A percentile compares a stretch with the other conserved stretches of the same genome.
Evolutionary conservation across 768 basidiomycete genomes (phyloP).

Genomic region (Piloderma croceum): DNA sequence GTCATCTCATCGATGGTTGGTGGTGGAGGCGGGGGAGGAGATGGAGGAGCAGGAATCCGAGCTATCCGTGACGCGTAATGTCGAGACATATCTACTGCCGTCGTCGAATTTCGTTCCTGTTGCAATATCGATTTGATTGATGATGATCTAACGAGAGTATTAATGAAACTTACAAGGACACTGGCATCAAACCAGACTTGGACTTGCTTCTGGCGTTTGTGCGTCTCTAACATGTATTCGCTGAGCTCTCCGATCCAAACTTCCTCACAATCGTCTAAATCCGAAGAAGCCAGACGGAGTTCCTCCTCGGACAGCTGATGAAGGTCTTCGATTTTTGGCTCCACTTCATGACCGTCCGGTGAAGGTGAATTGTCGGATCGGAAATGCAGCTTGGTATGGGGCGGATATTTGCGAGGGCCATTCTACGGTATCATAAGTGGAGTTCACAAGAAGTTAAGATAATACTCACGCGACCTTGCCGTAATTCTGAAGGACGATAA

Average conservation of each 20-base stretch:
- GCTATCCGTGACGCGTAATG: constrained; percentile 38
- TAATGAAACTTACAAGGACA: constrained; percentile 45
- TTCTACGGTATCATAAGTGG: constrained; percentile 19
- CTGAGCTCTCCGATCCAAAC: constrained; percentile 68
- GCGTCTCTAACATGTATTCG: constrained; percentile 66
- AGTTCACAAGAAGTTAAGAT: constrained; percentile 5
- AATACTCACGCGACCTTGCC: constrained; percentile 51
- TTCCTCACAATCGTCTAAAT: constrained; percentile 77
- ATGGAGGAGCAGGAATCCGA: constrained; percentile 38
- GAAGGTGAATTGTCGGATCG: constrained; percentile 18
- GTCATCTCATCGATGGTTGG: constrained; percentile 26
- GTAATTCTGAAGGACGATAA: constrained; percentile 42
- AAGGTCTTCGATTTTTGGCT: constrained; percentile 14
- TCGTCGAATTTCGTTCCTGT: constrained; percentile 65
- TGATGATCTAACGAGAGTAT: constrained; percentile 1
- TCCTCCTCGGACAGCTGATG: constrained; percentile 37
- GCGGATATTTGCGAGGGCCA: constrained; percentile 39
- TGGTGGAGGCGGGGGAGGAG: constrained; percentile 31
- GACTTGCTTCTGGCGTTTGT: constrained; percentile 67
- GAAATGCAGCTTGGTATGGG: constrained; percentile 30
- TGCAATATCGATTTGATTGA: constrained; percentile 7
- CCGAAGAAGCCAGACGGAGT: constrained; percentile 54
- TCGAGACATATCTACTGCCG: constrained; percentile 41
- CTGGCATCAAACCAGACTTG: constrained; percentile 69
- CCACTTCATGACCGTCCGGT: constrained; percentile 17